Conservation (phyloP, 2,329 filamentous ascomycete genomes). For the Anisogramma anomala region DNA sequence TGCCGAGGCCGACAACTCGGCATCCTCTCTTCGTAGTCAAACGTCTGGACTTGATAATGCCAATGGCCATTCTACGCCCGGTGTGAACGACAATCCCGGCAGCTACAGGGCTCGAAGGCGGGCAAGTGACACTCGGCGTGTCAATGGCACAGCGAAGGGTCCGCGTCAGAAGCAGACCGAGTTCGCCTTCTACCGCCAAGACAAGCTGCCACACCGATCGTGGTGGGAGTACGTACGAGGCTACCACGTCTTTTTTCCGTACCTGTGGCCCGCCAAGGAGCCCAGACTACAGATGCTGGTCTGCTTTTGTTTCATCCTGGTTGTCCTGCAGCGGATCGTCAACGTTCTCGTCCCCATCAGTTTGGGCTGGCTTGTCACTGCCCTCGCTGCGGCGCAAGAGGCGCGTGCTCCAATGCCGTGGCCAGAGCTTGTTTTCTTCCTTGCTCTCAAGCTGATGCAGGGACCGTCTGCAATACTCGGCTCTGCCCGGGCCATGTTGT, state of each 20-base stretch:
- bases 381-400: constrained; percentile 45
- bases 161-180: constrained; percentile 37
- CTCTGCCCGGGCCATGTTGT: constrained; percentile 69
- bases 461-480: constrained; percentile 81
- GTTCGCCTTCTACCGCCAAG: constrained; percentile 75
- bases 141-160: constrained; percentile 28
- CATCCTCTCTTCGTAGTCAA: constrained; percentile 47
- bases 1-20: constrained; percentile 41
- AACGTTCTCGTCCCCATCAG: constrained; percentile 80
- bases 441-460: constrained; percentile 70
- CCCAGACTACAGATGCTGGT: constrained; percentile 63
- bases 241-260: constrained; percentile 90
- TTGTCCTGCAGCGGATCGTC: constrained; percentile 69
- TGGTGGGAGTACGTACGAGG: constrained; percentile 96
- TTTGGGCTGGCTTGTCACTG: constrained; percentile 67
- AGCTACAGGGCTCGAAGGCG: constrained; percentile 19
- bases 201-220: constrained; percentile 71
- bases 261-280: constrained; percentile 86
- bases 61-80: constrained; percentile 16
- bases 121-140: constrained; percentile 15
- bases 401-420: constrained; percentile 49
- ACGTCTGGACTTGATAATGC: constrained; percentile 22
- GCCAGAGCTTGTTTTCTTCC: constrained; percentile 63
- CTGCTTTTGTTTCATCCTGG: constrained; percentile 67
- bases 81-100: constrained; percentile 21